A percentile compares a stretch with the other conserved stretches of the same genome.
These are phyloP conservation scores for Erythrobasidium hasegawianum DNA, from an alignment of 1,284 basidiomycete species.

Conservation along the genomic window DNA sequence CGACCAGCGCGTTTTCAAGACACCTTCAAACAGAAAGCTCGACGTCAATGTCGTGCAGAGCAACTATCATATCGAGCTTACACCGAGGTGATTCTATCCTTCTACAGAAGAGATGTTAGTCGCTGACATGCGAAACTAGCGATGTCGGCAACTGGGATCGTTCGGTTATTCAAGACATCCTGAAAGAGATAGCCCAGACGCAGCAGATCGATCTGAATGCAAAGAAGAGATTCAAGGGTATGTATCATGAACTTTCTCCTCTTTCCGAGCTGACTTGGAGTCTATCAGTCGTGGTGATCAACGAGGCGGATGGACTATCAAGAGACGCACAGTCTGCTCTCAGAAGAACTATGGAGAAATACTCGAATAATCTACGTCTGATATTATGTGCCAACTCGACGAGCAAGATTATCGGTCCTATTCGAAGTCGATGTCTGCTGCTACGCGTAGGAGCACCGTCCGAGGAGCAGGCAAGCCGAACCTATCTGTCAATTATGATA, in stretches of 20 bases:
- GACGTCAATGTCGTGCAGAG: constrained; percentile 96
- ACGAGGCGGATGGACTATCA: constrained; percentile 91
- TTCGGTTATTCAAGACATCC: constrained; percentile 90
- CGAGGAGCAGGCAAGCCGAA: constrained; percentile 63
- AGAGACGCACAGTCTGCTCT: constrained; percentile 96
- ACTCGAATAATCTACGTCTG: constrained; percentile 95
- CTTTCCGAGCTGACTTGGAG: no score
- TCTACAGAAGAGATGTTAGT: neutral
- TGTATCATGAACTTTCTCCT: constrained; percentile 38
- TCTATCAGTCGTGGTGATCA: constrained; percentile 88
- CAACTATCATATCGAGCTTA: constrained; percentile 97
- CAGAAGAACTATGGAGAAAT: constrained; percentile 98
- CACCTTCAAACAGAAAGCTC: constrained; percentile 88
- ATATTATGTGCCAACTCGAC: constrained; percentile 98
- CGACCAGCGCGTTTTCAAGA: constrained; percentile 93
- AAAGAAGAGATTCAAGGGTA: constrained; percentile 94
- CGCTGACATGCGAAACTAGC: constrained; percentile 53
- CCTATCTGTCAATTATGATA: no score
- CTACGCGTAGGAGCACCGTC: constrained; percentile 87
- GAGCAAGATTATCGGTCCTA: constrained; percentile 92
- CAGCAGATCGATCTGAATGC: constrained; percentile 96
- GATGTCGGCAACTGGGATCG: constrained; percentile 96
- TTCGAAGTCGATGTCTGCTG: constrained; percentile 89
- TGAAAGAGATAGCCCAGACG: constrained; percentile 98
- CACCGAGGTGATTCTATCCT: constrained; percentile 68